These are phyloP conservation scores for Trichoderma semiorbis DNA, from an alignment of 2,329 filamentous ascomycete genomes.

Conservation along the genomic window DNA sequence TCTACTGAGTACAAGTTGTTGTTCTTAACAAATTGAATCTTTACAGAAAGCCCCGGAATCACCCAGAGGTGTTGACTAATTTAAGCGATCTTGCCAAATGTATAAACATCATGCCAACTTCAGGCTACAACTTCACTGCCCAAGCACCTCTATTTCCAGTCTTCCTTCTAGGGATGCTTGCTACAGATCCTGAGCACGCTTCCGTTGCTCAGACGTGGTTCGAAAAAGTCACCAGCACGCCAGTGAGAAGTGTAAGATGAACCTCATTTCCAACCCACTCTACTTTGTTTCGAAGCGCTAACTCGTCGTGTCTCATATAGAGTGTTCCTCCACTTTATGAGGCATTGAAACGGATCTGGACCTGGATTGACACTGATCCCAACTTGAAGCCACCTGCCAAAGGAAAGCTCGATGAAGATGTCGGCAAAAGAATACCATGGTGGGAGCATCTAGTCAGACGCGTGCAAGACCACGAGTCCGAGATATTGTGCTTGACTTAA, in stretches of 20 bases:
- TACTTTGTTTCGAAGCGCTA: not conserved
- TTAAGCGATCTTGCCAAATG: constrained; percentile 35
- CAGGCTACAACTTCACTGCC: constrained; percentile 39
- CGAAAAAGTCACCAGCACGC: constrained; percentile 33
- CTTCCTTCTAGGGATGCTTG: constrained; percentile 39
- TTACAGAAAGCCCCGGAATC: constrained; percentile 36
- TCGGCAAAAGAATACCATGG: constrained; percentile 35
- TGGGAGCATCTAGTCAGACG: constrained; percentile 39
- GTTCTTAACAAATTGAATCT: constrained; percentile 14
- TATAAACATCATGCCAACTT: constrained; percentile 41
- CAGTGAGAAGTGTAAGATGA: constrained; percentile 40
- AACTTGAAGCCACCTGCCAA: constrained; percentile 18
- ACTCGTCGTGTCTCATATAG: constrained; percentile 26
- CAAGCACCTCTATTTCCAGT: constrained; percentile 42
- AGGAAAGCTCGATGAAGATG: constrained; percentile 21
- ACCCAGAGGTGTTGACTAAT: constrained; percentile 33
- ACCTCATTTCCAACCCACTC: not conserved
- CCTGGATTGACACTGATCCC: constrained; percentile 34
- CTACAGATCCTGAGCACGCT: constrained; percentile 29
- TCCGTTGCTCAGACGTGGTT: constrained; percentile 36
- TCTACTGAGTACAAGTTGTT: not conserved
- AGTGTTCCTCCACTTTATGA: constrained; percentile 39
- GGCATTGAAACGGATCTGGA: constrained; percentile 34
- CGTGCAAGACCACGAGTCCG: constrained; percentile 31
- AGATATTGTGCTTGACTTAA: constrained; percentile 40